A percentile compares a stretch with the other conserved stretches of the same genome.
Conservation (phyloP, 2,329 filamentous ascomycete genomes). For the Aspergillus pseudoglaucus region DNA sequence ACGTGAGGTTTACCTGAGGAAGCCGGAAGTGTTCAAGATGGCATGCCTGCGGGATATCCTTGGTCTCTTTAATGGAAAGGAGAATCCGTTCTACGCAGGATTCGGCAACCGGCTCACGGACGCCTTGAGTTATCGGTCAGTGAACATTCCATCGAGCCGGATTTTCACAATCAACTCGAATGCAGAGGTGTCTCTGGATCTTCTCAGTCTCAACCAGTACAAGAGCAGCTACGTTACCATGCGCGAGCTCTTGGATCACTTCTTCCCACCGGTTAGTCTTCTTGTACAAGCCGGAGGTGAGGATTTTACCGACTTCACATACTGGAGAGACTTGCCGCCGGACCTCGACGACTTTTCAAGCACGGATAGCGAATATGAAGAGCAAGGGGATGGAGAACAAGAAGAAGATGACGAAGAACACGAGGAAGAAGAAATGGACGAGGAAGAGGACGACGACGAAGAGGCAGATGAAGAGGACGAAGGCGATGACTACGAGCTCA, state of each 20-base stretch:
- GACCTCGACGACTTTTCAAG: slow-evolving; percentile 85
- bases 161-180: slow-evolving; percentile 99
- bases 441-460: slow-evolving; percentile 41
- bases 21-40: slow-evolving; percentile 99
- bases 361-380: slow-evolving; percentile 60
- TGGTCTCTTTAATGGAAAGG: slow-evolving; percentile 69
- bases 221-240: slow-evolving; percentile 97
- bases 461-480: slow-evolving; percentile 49
- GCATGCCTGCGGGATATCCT: slow-evolving; percentile 91
- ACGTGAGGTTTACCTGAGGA: slow-evolving; percentile 87
- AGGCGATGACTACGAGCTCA: neutral
- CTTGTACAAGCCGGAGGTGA: slow-evolving; percentile 85
- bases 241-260: slow-evolving; percentile 95
- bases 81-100: slow-evolving; percentile 88
- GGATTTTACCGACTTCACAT: slow-evolving; percentile 94
- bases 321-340: slow-evolving; percentile 81
- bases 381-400: slow-evolving; percentile 39
- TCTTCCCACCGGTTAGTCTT: slow-evolving; percentile 86
- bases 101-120: slow-evolving; percentile 97
- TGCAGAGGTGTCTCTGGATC: slow-evolving; percentile 85
- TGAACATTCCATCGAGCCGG: slow-evolving; percentile 86
- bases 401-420: slow-evolving; percentile 47
- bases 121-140: slow-evolving; percentile 88
- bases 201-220: slow-evolving; percentile 86
- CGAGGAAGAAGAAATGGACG: slow-evolving; percentile 40